Base-by-base conservation (phyloP, 371 early-diverging fungal species). In the Mortierella sp. region DNA sequence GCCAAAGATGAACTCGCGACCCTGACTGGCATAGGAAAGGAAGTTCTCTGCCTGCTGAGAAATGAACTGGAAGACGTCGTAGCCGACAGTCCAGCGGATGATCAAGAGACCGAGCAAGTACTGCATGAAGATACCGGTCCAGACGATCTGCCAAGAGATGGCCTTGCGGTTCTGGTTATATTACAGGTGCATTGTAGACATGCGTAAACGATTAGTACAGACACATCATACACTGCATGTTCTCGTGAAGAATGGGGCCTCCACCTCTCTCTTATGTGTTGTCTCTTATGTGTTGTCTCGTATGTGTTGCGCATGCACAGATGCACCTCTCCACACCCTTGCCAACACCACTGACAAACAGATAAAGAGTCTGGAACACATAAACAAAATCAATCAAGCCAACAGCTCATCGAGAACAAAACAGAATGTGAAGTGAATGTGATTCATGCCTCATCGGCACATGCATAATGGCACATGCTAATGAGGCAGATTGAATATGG, bases 61-160 rank as follows among this genome's bases (percentile, higher is more conserved):
- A 24, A 91, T 57, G 90, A 92, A 94, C 28, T 83, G 66, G 83
- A 96, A 95, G 43, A 94, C 72, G 60, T 88, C 82, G 52, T 87
- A 85, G 23, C 96, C 96, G 60, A 89, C 87, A n/a, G 79, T 60
- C 42, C 92, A 90, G 52, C 90, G 87, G 68, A 95, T 85, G 30
- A 95, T 92, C 70, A 96, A 86, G 39, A 94, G 80, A 27, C 90
- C 97, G 49, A 96, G 76, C 43, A 93, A 53, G 79, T 91, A 92
- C 79, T 96, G 95, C 69, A 93, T 44, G 21, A 93, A 72, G 47
- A 91, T 83, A 17, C 93, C 95, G 41, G 86, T 86, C 49, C 85
- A 79, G 19, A 95, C 91, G 4, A 93, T 94, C 73, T 84, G 84
- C 93, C 93, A 93, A 26, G 87, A 84, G 72, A 97, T 86, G 28